Base-by-base conservation (phyloP, 2,329 filamentous ascomycete species). In the Fusarium haematococcum region DNA sequence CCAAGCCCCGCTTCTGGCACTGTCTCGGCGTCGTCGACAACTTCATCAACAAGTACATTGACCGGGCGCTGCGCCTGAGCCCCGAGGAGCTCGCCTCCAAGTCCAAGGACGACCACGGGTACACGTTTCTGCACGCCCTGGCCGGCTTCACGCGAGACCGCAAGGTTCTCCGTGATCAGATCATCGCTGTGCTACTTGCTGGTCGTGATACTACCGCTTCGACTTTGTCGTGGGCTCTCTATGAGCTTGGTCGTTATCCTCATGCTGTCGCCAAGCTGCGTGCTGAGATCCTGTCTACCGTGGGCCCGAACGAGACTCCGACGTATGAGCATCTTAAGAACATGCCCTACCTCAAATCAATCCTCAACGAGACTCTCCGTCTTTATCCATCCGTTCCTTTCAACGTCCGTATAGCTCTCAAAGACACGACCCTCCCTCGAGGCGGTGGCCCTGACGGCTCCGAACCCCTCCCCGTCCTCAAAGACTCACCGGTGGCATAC, bases 111-210 rank as follows among this genome's bases (percentile, higher is more conserved):
- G 93, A 94, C 79, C 85, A 88, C 71, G 89, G 88, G 56, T 95
- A 97, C 82, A 97, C 93, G 2, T 97, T 98, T 84, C 88, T 98
- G 23, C 93, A 98, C 83, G 93, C 94, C 33, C 89, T 98, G 3
- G 94, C 95, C 52, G 88, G 88, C 43, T 95, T 94, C 84, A 98
- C 95, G 0, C 91, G 93, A 37, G 90, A 93, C 79, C 86, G 87
- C 65, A 89, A 87, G 63, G 89, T 95, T 5, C 88, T 98, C 16
- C 93, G 95, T 37, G 95, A 98, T 83, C 95, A 98, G 82, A 86
- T 98, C 57, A 89, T 97, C 18, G 92, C 93, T 52, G 89, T 98
- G 13, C 89, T 98, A 4, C 89, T 98, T 18, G 95, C 95, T 2
- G 95, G 94, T 14, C 90, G 94, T 43, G 95, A 98, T 82, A 98